A percentile compares a stretch with the other conserved stretches of the same genome.
Conservation (phyloP, 495 filamentous ascomycete genomes). For the Xylaria cubensis region DNA sequence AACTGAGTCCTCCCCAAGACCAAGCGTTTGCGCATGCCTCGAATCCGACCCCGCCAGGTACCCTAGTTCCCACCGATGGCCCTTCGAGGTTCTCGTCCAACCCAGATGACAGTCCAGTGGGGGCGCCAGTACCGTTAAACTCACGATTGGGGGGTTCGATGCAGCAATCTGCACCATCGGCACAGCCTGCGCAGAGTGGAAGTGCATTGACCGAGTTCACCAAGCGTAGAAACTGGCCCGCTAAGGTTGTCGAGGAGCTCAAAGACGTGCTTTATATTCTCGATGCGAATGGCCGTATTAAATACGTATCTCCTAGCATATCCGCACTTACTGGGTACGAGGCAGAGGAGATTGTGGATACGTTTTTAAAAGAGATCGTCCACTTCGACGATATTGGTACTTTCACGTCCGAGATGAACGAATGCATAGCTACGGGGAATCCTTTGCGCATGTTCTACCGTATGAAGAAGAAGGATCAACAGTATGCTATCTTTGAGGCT, state of each 20-base stretch:
- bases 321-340: conserved; percentile 79
- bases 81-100: conserved; percentile 35
- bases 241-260: conserved; percentile 86
- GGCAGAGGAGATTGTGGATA: conserved; percentile 71
- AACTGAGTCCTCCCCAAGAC: conserved; percentile 31
- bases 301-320: conserved; percentile 83
- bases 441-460: conserved; percentile 88
- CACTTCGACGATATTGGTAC: conserved; percentile 88
- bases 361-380: conserved; percentile 78
- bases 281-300: conserved; percentile 80
- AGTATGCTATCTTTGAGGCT: conserved; percentile 82
- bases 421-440: conserved; percentile 83
- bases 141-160: conserved; percentile 28
- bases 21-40: conserved; percentile 34
- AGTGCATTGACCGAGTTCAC: conserved; percentile 82
- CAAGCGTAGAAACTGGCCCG: conserved; percentile 87
- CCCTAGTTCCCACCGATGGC: conserved; percentile 32
- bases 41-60: conserved; percentile 30
- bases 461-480: conserved; percentile 76
- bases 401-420: conserved; percentile 88
- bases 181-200: conserved; percentile 56
- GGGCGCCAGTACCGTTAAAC: conserved; percentile 45
- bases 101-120: conserved; percentile 43
- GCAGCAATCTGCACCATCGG: conserved; percentile 37
- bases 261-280: conserved; percentile 89